Base-by-base conservation (phyloP, 2,329 filamentous ascomycete species). In the Dendryphion nanum region DNA sequence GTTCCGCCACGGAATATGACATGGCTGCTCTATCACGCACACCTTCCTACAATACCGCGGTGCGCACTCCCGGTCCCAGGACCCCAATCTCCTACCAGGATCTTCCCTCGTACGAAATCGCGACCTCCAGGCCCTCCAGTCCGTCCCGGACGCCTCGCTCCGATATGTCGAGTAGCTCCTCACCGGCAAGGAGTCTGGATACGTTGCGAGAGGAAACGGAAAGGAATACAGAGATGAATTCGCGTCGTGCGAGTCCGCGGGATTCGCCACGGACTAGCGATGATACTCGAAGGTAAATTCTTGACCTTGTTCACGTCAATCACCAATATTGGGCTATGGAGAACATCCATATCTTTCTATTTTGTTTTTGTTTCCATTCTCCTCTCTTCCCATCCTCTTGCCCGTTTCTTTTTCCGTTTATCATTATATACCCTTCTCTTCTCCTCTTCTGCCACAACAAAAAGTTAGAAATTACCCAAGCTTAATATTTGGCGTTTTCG, bases 11-110 rank as follows among this genome's bases (percentile, higher is more conserved):
- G 10, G 37, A 65, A 35, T 73, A 68, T 48, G 69, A 76, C 50
- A 67, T 75, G 63, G 66, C 68, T 28, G 66, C 64, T 20, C 61
- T 77, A 2, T 59, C 66, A 4, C 67, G 72, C 23, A 74, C 74
- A 1, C 74, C 74, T 6, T 74, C 70, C 33, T 77, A 77, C 48
- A 70, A 70, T 52, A 72, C 72, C 1, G 72, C 72, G 6, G 57
- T 75, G 6, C 64, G 71, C 20, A 73, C 70, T 2, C 69, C 70
- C 2, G 23, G 10, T 26, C 64, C 63, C 2, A 48, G 64, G 12
- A 70, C 68, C 7, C 70, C 69, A 2, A 63, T 64, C 30, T 61
- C 55, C 16, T n/a, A n/a, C n/a, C 67, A 69, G 34, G 63, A 60
- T 10, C 64, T 70, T 1, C 71, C 71, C 2, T 68, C 58, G 35